These are phyloP conservation scores for Metarhizium album DNA, from an alignment of 2,329 filamentous ascomycete genomes.

Conservation along the genomic window DNA sequence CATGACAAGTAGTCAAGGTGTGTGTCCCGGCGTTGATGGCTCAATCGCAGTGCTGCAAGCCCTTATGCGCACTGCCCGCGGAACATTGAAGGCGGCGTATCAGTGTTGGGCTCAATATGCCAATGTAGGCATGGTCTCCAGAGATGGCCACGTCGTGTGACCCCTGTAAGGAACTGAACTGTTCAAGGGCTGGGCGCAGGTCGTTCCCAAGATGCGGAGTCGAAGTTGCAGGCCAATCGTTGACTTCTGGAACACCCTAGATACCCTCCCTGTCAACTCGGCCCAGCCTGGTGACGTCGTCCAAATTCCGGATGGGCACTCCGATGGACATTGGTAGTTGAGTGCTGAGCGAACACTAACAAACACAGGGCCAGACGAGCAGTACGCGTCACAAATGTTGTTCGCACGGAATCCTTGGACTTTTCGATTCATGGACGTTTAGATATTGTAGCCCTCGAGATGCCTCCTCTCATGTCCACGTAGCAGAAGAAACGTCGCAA, in stretches of 20 bases:
- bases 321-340: neutral
- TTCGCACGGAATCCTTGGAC: too few species aligned
- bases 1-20: neutral
- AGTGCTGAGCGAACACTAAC: neutral
- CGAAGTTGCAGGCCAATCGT: too few species aligned
- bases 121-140: neutral
- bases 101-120: neutral
- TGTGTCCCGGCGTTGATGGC: neutral
- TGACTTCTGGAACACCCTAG: neutral
- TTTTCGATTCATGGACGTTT: neutral
- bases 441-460: neutral
- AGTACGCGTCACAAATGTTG: neutral
- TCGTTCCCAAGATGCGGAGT: too few species aligned
- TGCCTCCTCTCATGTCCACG: neutral
- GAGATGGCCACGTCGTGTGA: neutral
- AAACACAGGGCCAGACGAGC: slow-evolving; percentile 2
- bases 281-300: slow-evolving; percentile 3
- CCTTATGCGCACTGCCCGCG: neutral
- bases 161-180: neutral
- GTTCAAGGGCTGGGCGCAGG: neutral
- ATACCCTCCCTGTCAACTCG: neutral
- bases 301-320: neutral
- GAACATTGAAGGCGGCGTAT: neutral
- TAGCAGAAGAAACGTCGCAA: neutral
- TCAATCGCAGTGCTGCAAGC: neutral